Evolutionary conservation across 2,329 filamentous ascomycete species (phyloP), one percentile per base, ranked within the genome.

Genomic region (Bisporella sp.): DNA sequence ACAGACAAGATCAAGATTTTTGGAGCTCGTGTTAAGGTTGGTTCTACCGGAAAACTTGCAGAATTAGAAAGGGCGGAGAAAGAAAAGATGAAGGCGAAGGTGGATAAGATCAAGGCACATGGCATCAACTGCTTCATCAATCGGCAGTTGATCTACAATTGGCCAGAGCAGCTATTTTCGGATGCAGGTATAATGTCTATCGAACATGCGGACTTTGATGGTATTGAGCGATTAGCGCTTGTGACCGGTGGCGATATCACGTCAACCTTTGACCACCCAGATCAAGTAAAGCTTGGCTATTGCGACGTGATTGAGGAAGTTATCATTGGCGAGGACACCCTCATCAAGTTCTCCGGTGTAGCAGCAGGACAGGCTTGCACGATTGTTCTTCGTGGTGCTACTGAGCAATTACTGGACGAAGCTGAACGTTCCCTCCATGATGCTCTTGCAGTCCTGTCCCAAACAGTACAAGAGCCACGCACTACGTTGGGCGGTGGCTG

Each of bases 1-100:
- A 99, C 93, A 35, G 93, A 99, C 74, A 99, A 99, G 78, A 89
- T 99, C 75, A 99, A 99, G 80, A 97, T 99, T 64, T 99, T 99
- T 64, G 93, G 93, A 57, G 93, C 93, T 12, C 83, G 92, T 53
- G 89, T 99, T 64, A 97, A 97, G 79, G 93, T 99, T 54, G 87
- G 89, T 60, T 92, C 89, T 32, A 99, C 93, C 3, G 89, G 89
- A 68, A 96, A 97, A 77, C 80, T 99, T 46, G 93, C 93, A n/a
- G 93, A 99, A 64, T 77, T 99, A 49, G 93, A 99, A 71, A 96
- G 95, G 79, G 93, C 93, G 5, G 93, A 97, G 76, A 87, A 89
- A 64, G 93, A 99, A 64, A 97, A 97, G 84, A 99, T 99, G 93
- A 95, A 91, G 78, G 87, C 88, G 59, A 99, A 99, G 80, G 93